These are phyloP conservation scores for Cymbopogon flexuosus DNA, from an alignment of 202 grass and related monocot species.

Conservation along the genomic window DNA sequence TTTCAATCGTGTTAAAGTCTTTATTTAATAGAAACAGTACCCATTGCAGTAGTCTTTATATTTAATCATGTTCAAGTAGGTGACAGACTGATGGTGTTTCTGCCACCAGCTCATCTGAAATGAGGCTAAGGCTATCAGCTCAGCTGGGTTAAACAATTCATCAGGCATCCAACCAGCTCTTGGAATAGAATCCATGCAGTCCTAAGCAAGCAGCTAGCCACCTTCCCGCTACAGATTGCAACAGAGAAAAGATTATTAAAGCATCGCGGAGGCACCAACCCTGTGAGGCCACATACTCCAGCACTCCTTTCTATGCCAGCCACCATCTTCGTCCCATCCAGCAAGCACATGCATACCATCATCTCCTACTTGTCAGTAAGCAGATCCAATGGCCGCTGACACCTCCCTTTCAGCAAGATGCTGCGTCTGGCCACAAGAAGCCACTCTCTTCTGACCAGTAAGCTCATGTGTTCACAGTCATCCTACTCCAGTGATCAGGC, in stretches of 20 bases:
- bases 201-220: background rate
- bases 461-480: too few species aligned
- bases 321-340: too few species aligned
- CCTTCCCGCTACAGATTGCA: background rate
- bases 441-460: too few species aligned
- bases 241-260: background rate
- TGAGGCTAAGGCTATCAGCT: background rate
- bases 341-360: too few species aligned
- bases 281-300: background rate
- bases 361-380: too few species aligned
- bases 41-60: background rate
- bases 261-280: background rate
- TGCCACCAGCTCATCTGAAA: background rate
- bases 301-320: too few species aligned
- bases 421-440: too few species aligned
- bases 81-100: background rate
- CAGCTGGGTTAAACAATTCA: background rate
- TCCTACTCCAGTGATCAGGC: too few species aligned
- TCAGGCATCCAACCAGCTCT: background rate
- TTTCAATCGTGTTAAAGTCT: background rate
- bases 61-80: background rate
- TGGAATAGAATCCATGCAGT: background rate
- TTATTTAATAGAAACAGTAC: background rate
- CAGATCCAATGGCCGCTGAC: too few species aligned
- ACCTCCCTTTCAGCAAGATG: too few species aligned